Percentiles rank a stretch among this genome's conserved stretches.
These are phyloP conservation scores for Saturnispora silvae DNA, from an alignment of 805 yeast species.

Conservation along the genomic window DNA sequence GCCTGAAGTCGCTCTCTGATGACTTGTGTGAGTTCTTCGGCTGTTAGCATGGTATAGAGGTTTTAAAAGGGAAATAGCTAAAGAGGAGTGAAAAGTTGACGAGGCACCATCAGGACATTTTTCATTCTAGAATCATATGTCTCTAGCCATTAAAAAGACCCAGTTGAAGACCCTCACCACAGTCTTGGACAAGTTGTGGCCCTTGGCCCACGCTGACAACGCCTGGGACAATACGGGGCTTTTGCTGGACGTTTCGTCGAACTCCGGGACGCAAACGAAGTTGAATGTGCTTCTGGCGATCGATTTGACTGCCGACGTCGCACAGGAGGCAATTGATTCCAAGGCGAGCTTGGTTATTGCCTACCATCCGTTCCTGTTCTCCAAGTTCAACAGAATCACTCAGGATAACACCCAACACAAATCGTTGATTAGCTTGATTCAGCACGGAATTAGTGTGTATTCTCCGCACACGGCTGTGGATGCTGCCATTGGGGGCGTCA, in stretches of 20 bases:
- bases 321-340: constrained; percentile 64
- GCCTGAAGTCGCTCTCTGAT: constrained; percentile 54
- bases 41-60: constrained; percentile 14
- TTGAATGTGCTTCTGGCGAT: constrained; percentile 53
- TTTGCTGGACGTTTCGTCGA: constrained; percentile 53
- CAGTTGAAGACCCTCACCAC: constrained; percentile 1
- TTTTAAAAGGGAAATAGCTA: not conserved
- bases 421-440: constrained; percentile 61
- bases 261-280: constrained; percentile 4
- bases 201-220: constrained; percentile 68
- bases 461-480: constrained; percentile 96
- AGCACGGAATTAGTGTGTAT: constrained; percentile 77
- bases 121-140: not conserved
- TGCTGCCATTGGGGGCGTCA: constrained; percentile 87
- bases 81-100: not conserved
- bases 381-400: constrained; percentile 73
- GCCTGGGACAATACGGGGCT: constrained; percentile 96
- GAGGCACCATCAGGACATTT: too few species aligned
- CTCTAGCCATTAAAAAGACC: constrained; percentile 1
- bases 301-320: constrained; percentile 76
- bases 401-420: constrained; percentile 45
- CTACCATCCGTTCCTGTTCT: constrained; percentile 90
- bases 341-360: constrained; percentile 59
- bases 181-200: constrained; percentile 50
- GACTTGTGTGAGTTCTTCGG: constrained; percentile 33